These are phyloP conservation scores for Zymoseptoria tritici DNA, from an alignment of 2,329 filamentous ascomycete species.

Conservation along the genomic window DNA sequence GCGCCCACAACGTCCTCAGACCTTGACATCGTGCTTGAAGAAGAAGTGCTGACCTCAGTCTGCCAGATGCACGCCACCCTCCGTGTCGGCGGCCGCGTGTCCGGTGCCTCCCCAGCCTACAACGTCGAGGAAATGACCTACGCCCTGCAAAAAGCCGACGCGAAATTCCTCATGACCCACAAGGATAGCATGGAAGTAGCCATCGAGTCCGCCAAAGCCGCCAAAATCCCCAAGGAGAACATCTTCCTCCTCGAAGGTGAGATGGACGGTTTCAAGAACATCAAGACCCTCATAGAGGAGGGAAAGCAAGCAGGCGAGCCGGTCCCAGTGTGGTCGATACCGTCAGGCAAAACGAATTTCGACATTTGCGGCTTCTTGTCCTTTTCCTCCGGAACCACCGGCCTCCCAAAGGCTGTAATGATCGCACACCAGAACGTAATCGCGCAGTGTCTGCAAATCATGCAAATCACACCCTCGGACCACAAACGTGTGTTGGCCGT, in stretches of 20 bases:
- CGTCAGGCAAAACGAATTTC: slow-evolving; percentile 47
- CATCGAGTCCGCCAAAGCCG: slow-evolving; percentile 46
- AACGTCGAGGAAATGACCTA: slow-evolving; percentile 62
- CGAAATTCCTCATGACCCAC: slow-evolving; percentile 53
- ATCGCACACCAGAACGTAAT: slow-evolving; percentile 50
- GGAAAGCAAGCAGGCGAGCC: slow-evolving; percentile 39
- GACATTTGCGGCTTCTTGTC: slow-evolving; percentile 49
- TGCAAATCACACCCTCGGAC: slow-evolving; percentile 44
- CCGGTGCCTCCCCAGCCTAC: slow-evolving; percentile 58
- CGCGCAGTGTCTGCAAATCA: slow-evolving; percentile 54
- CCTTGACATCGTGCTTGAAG: too few species aligned
- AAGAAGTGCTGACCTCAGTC: not conserved
- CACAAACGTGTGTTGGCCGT: slow-evolving; percentile 49
- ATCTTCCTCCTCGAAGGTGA: slow-evolving; percentile 53
- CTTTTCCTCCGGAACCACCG: slow-evolving; percentile 45
- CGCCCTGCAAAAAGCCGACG: slow-evolving; percentile 50
- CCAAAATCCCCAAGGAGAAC: slow-evolving; percentile 45
- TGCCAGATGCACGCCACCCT: slow-evolving; percentile 48
- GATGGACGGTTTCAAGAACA: slow-evolving; percentile 42
- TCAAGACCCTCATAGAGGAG: slow-evolving; percentile 40
- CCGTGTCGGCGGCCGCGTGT: slow-evolving; percentile 50
- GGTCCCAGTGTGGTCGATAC: slow-evolving; percentile 43
- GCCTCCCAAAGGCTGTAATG: slow-evolving; percentile 45
- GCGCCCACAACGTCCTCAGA: too few species aligned
- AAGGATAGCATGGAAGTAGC: slow-evolving; percentile 50